Percentiles rank a stretch among this genome's conserved stretches.
Conservation (phyloP, 192 early-diverging fungal species). For the Gaertneriomyces semiglobifer region DNA sequence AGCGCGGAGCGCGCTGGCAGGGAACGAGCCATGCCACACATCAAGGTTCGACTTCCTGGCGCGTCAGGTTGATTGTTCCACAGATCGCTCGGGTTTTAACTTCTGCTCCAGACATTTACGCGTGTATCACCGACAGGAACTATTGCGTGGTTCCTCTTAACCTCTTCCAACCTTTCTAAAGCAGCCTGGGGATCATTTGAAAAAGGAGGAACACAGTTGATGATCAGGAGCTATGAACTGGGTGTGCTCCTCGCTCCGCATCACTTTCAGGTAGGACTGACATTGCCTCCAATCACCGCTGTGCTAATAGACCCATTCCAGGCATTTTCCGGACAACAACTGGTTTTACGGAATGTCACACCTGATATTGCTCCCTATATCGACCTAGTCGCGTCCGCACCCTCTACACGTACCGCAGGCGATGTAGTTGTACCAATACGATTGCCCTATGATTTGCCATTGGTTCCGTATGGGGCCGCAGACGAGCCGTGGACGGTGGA, state of each 20-base stretch:
- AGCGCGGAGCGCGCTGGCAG: slow-evolving; percentile 44
- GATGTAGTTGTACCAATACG: slow-evolving; percentile 49
- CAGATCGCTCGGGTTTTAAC: neutral
- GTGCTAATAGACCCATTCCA: neutral
- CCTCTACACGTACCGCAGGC: neutral
- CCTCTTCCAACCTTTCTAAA: slow-evolving; percentile 55
- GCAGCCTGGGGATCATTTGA: slow-evolving; percentile 68
- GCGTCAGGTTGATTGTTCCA: slow-evolving; percentile 11
- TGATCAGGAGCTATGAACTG: slow-evolving; percentile 63
- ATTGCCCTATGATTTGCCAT: slow-evolving; percentile 60
- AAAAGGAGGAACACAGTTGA: slow-evolving; percentile 48
- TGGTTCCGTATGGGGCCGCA: slow-evolving; percentile 44
- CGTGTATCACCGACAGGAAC: slow-evolving; percentile 15
- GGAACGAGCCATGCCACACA: slow-evolving; percentile 63
- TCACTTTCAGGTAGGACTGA: slow-evolving; percentile 52
- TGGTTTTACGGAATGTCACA: slow-evolving; percentile 12
- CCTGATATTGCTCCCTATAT: slow-evolving; percentile 6
- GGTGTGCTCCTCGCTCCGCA: slow-evolving; percentile 59
- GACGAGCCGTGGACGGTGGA: slow-evolving; percentile 47
- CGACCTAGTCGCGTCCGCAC: neutral
- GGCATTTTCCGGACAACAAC: neutral
- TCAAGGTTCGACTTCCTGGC: slow-evolving; percentile 44
- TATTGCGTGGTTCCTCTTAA: slow-evolving; percentile 42
- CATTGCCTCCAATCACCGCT: neutral
- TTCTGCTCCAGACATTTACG: slow-evolving; percentile 8